Evolutionary conservation across 371 early-diverging fungal species (phyloP).

Genomic region (Zychaea mexicana): DNA sequence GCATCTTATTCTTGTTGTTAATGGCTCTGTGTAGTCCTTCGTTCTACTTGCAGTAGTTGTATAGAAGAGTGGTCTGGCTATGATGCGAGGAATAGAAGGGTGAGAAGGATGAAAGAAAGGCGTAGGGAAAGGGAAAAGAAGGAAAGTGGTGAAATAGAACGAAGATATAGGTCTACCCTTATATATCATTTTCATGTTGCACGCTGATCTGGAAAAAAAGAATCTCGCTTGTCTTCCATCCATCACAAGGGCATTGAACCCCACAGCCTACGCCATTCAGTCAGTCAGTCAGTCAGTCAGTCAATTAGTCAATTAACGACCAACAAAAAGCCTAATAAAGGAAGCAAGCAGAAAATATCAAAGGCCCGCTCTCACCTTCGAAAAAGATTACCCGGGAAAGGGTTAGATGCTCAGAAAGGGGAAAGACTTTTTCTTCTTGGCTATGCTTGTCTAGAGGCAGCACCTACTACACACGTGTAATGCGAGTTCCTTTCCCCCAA

Average conservation of each 20-base stretch:
- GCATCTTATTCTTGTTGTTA: constrained; percentile 3
- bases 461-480: neutral
- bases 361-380: neutral
- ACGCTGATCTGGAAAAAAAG: neutral
- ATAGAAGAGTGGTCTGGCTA: neutral
- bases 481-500: neutral
- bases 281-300: no score
- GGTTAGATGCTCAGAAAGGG: neutral
- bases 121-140: neutral
- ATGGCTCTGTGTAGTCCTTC: neutral
- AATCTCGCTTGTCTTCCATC: neutral
- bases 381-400: constrained; percentile 2
- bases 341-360: neutral
- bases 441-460: no score
- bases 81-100: neutral
- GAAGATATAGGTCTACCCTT: neutral
- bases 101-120: neutral
- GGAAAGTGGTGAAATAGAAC: neutral
- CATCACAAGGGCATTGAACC: neutral
- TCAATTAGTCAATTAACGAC: no score
- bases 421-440: neutral
- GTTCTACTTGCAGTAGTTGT: neutral
- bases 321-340: no score
- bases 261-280: no score
- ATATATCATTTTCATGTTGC: neutral